Conservation (phyloP, 805 yeast species). For the Candida maesae region DNA sequence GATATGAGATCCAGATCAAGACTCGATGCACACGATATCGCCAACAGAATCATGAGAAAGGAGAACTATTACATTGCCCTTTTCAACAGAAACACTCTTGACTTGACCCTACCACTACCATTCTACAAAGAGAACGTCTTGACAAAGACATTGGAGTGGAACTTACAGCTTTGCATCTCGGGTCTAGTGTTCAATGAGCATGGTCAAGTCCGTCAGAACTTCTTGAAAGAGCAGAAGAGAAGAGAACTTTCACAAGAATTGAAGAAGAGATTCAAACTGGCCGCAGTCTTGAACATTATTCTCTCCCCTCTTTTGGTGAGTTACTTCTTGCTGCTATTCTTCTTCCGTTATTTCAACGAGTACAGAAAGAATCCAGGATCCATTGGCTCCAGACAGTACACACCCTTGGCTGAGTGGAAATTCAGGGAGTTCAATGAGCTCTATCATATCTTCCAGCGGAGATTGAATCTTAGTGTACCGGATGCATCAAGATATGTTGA, state of each 20-base stretch:
- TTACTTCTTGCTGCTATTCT: conserved; percentile 78
- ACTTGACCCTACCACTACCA: conserved; percentile 57
- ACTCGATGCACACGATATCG: conserved; percentile 89
- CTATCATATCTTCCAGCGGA: conserved; percentile 78
- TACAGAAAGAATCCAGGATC: conserved; percentile 84
- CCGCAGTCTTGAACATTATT: conserved; percentile 79
- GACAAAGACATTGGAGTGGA: conserved; percentile 94
- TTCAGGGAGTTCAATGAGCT: conserved; percentile 91
- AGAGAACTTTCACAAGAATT: conserved; percentile 64
- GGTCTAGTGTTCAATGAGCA: conserved; percentile 80
- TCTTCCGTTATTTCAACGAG: conserved; percentile 89
- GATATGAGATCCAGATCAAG: conserved; percentile 70
- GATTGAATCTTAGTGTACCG: conserved; percentile 72
- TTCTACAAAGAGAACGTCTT: conserved; percentile 41
- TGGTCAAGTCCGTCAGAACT: conserved; percentile 73
- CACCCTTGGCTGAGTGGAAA: conserved; percentile 95
- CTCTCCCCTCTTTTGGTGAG: conserved; percentile 83
- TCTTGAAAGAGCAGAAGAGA: conserved; percentile 69
- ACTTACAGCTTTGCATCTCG: conserved; percentile 78
- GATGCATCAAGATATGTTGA: conserved; percentile 81
- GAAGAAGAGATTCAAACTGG: conserved; percentile 75
- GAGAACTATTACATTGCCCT: conserved; percentile 93
- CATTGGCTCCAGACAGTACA: conserved; percentile 79
- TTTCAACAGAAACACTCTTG: conserved; percentile 72
- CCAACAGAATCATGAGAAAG: conserved; percentile 91